phyloP scores from a whole-genome alignment of 805 yeast species.

The Suhomyces prunicola region DNA sequence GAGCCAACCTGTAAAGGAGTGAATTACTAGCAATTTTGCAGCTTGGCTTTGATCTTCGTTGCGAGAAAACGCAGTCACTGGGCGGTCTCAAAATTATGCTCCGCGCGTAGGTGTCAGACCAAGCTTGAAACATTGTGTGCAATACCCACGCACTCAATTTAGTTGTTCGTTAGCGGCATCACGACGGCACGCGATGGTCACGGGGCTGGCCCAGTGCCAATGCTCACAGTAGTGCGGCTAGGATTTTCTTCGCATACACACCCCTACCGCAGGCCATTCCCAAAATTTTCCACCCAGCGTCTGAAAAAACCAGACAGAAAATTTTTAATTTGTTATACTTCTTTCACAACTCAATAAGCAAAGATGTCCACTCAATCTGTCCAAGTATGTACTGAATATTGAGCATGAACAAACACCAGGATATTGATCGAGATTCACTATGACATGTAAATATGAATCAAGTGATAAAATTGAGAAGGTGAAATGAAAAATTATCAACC shows the following conservation, averaged over 20 bases:
- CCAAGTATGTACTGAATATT: conserved; percentile 60
- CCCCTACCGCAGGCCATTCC: conserved; percentile 3
- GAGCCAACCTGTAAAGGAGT: background rate
- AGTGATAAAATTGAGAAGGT: background rate
- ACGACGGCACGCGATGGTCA: background rate
- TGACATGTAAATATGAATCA: background rate
- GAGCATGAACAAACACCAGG: background rate
- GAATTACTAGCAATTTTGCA: background rate
- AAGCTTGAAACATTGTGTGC: background rate
- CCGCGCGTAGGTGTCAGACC: conserved; percentile 2
- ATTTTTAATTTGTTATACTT: conserved; percentile 8
- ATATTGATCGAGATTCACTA: background rate
- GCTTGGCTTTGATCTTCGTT: background rate
- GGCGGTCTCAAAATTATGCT: background rate
- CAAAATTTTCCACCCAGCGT: conserved; percentile 3
- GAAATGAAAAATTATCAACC: background rate
- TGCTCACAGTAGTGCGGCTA: conserved; percentile 1
- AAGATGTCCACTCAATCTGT: conserved; percentile 81
- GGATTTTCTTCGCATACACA: background rate
- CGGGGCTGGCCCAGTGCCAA: background rate
- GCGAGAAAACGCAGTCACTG: conserved; percentile 8
- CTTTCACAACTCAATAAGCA: conserved; percentile 7
- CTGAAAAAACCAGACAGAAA: conserved; percentile 9
- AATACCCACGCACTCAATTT: background rate
- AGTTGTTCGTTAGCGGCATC: background rate